Conservation (phyloP, 176 grass and related monocot genomes). For the Rhynchospora pubera region DNA sequence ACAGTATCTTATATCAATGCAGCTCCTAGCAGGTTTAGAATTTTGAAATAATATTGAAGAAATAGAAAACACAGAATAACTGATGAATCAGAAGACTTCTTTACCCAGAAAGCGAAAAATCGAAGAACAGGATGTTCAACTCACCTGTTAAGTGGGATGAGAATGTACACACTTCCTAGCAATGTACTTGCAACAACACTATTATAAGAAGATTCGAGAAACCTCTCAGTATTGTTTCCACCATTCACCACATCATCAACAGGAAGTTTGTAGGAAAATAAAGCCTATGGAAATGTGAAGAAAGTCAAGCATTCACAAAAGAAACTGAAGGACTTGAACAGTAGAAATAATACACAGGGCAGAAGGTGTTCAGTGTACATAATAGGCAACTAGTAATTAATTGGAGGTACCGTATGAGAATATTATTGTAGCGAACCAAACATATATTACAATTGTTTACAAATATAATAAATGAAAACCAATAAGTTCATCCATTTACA, state of each 20-base stretch:
- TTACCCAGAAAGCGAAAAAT: background rate
- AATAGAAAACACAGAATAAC: background rate
- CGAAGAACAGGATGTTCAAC: background rate
- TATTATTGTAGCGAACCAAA: background rate
- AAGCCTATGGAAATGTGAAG: constrained; percentile 51
- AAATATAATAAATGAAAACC: background rate
- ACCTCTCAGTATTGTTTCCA: constrained; percentile 33
- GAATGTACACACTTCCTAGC: constrained; percentile 83
- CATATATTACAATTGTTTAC: background rate
- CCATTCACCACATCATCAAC: constrained; percentile 45
- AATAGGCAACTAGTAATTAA: background rate
- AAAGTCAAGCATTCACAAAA: background rate
- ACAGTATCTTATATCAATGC: background rate
- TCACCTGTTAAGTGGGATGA: constrained; percentile 79
- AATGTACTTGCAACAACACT: constrained; percentile 85
- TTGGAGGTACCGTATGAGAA: background rate
- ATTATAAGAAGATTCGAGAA: constrained; percentile 57
- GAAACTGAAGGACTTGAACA: background rate
- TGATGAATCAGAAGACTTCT: background rate
- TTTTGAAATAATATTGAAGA: background rate
- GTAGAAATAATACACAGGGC: constrained; percentile 3
- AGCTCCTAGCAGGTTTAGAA: background rate
- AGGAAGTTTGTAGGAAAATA: constrained; percentile 79
- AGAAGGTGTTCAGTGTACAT: background rate
- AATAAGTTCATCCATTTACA: background rate